A percentile compares a stretch with the other conserved stretches of the same genome.
These are phyloP conservation scores for Daldinia loculata DNA, from an alignment of 495 filamentous ascomycete species.

Conservation along the genomic window DNA sequence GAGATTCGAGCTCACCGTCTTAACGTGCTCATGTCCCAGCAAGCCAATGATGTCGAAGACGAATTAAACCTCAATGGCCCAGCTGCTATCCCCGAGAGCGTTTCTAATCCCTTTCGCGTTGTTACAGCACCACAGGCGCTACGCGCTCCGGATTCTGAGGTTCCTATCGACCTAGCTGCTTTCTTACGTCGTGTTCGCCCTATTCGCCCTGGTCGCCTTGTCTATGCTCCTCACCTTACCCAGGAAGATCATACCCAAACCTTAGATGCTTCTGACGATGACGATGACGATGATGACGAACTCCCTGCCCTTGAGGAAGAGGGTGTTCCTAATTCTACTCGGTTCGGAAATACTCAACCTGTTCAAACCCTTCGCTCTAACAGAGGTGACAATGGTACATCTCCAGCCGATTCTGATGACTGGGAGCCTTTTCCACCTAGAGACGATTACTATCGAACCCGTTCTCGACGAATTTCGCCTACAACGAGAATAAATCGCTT, in stretches of 20 bases:
- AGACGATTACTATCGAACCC: not conserved
- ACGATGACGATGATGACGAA: not conserved
- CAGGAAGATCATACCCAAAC: not conserved
- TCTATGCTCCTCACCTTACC: not conserved
- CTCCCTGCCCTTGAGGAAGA: not conserved
- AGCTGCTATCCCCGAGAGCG: not conserved
- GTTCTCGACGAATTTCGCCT: not conserved
- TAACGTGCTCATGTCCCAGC: conserved; percentile 13
- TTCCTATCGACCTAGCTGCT: not conserved
- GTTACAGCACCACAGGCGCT: not conserved
- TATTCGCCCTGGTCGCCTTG: not conserved
- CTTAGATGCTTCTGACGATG: not conserved
- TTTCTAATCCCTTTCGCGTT: not conserved
- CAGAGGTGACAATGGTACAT: not conserved
- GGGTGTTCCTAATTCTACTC: not conserved
- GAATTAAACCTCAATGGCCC: not conserved
- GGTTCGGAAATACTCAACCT: not conserved
- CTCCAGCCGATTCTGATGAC: not conserved
- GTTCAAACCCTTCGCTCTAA: not conserved
- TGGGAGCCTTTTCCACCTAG: too few relatives aligned
- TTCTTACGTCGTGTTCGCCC: not conserved
- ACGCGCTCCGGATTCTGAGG: not conserved
- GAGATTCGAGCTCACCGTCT: conserved; percentile 38
- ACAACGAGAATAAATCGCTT: not conserved
- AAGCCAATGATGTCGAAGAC: conserved; percentile 1